phyloP scores from a whole-genome alignment of 1,284 basidiomycete genomes.

The Sutorius eximius region DNA sequence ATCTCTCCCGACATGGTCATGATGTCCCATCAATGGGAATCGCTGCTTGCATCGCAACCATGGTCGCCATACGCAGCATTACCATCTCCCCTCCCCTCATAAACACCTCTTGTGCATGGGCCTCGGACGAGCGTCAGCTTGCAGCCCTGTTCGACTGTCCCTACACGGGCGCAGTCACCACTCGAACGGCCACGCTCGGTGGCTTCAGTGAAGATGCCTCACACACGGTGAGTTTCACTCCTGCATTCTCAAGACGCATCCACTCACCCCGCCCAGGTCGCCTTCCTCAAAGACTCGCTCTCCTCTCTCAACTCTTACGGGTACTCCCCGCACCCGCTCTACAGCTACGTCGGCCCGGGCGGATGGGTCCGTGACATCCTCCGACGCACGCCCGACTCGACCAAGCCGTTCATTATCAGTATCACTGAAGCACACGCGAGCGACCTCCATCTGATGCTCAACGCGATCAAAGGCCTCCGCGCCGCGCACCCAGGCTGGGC shows the following conservation, averaged over 20 bases:
- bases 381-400: conserved; percentile 23
- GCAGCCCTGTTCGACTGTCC: conserved; percentile 60
- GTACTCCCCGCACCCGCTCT: conserved; percentile 73
- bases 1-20: conserved; percentile 7
- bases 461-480: conserved; percentile 58
- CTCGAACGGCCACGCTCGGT: conserved; percentile 65
- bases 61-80: conserved; percentile 44
- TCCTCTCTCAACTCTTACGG: conserved; percentile 78
- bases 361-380: conserved; percentile 60
- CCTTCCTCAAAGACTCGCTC: conserved; percentile 47
- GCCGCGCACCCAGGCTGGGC: conserved; percentile 28
- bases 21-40: not conserved
- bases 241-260: not conserved
- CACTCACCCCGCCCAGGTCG: conserved; percentile 47
- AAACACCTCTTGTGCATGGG: conserved; percentile 79
- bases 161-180: conserved; percentile 74
- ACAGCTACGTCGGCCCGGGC: conserved; percentile 48
- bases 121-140: conserved; percentile 64
- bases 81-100: conserved; percentile 58
- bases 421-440: conserved; percentile 59
- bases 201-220: conserved; percentile 64
- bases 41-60: not conserved
- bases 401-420: conserved; percentile 75
- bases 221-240: conserved; percentile 50
- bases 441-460: conserved; percentile 56